Evolutionary conservation across 352 stramenopile genomes (phyloP), one percentile per base, ranked within the genome.

Genomic region (Globisporangium heterothallicum): DNA sequence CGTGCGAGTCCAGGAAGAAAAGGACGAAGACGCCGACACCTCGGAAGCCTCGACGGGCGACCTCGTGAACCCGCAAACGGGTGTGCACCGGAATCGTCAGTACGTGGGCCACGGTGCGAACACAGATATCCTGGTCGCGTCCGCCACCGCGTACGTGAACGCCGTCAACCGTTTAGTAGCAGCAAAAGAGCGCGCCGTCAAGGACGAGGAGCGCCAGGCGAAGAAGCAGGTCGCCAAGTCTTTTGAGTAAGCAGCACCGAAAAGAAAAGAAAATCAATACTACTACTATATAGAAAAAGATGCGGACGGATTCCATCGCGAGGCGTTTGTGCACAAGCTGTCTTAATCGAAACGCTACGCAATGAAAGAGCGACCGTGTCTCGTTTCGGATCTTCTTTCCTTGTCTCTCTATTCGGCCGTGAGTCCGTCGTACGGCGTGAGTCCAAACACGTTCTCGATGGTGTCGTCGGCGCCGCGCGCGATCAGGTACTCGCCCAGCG

Each of bases 341-440:
- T n/a, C n/a, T n/a, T n/a, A n/a, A n/a, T n/a, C n/a, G n/a, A n/a
- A n/a, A n/a, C n/a, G n/a, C n/a, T n/a, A n/a, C n/a, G n/a, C n/a
- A n/a, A n/a, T n/a, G n/a, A n/a, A n/a, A n/a, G n/a, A n/a, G n/a
- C n/a, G n/a, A n/a, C n/a, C n/a, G n/a, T n/a, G n/a, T n/a, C n/a
- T 36, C 9, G 30, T 36, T 13, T 36, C 30, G 9, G 30, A 16
- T 36, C 2, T 36, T 36, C 30, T 26, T n/a, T 41, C n/a, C 14
- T 32, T 21, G 41, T 40, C 18, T 24, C 30, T 26, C 78, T 51
- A 86, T 34, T 86, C 73, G 25, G 75, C 68, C 7, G 69, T 73
- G 34, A 91, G 70, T 2, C 94, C 94, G 64, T 99, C 93, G 68
- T 98, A 98, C 2, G 91, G 71, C 3, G 89, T 95, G 32, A 98